Conservation (phyloP, 2,329 filamentous ascomycete species). For the Penicillium italicum region DNA sequence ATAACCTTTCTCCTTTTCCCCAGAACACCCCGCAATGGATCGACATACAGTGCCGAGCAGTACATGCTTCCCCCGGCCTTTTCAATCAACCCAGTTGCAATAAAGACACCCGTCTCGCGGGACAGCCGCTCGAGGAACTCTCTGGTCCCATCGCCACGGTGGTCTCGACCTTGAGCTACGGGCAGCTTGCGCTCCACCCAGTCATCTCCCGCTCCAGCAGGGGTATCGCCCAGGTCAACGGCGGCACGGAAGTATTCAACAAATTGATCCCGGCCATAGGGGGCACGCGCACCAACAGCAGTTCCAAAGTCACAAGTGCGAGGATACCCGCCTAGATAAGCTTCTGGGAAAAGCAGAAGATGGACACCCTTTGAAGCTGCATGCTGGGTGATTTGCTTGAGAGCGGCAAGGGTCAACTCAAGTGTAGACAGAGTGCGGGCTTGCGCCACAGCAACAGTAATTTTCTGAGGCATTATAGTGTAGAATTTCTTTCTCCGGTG, state of each 20-base stretch:
- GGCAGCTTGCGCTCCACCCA: conserved; percentile 66
- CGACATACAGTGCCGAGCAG: conserved; percentile 78
- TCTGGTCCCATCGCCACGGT: conserved; percentile 69
- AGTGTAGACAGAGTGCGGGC: conserved; percentile 43
- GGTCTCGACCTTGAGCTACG: conserved; percentile 49
- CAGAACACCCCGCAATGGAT: conserved; percentile 66
- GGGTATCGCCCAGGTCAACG: conserved; percentile 80
- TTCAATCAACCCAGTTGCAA: conserved; percentile 78
- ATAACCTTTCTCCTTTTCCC: conserved; percentile 91
- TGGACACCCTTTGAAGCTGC: conserved; percentile 62
- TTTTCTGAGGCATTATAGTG: conserved; percentile 13
- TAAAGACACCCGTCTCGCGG: conserved; percentile 71
- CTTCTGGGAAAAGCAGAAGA: conserved; percentile 85
- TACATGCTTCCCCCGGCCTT: conserved; percentile 77
- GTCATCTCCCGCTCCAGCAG: conserved; percentile 62
- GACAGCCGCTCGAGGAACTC: conserved; percentile 76
- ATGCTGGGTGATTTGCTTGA: conserved; percentile 59
- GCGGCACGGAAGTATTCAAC: conserved; percentile 73
- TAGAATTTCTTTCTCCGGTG: not conserved
- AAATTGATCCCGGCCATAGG: conserved; percentile 74
- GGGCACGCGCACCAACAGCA: conserved; percentile 64
- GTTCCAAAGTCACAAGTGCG: conserved; percentile 75
- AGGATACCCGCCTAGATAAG: conserved; percentile 87
- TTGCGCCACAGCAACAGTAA: conserved; percentile 48
- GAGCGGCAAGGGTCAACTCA: conserved; percentile 60